Conservation (phyloP, 371 early-diverging fungal species). For the Pancytospora epiphaga region DNA sequence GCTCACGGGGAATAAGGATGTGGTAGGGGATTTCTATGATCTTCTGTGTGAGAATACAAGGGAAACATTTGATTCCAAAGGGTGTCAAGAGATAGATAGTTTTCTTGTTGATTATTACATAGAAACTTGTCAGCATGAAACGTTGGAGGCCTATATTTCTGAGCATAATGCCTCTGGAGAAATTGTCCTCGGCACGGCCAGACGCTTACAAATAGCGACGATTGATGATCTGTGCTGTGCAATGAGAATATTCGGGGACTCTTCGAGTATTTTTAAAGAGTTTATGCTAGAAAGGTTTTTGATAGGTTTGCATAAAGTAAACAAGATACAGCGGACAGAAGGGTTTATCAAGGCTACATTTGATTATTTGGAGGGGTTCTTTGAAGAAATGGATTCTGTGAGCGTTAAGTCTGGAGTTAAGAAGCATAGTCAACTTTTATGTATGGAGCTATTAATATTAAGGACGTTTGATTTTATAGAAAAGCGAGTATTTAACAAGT, state of each 20-base stretch:
- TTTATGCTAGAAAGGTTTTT: conserved; percentile 37
- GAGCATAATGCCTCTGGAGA: background rate
- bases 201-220: background rate
- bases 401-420: conserved; percentile 2
- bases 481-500: conserved; percentile 40
- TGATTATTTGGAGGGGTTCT: conserved; percentile 29
- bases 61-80: background rate
- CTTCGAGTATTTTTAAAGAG: background rate
- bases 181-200: background rate
- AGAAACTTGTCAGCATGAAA: conserved; percentile 37
- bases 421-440: background rate
- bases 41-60: conserved; percentile 26
- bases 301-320: conserved; percentile 19
- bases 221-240: background rate
- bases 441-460: conserved; percentile 29
- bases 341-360: conserved; percentile 31
- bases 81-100: conserved; percentile 1
- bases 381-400: conserved; percentile 17
- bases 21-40: conserved; percentile 19
- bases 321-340: conserved; percentile 36
- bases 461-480: conserved; percentile 31
- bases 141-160: background rate
- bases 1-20: conserved; percentile 16
- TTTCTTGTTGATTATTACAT: conserved; percentile 30
- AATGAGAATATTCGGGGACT: background rate